Evolutionary conservation across 208 protist genomes (phyloP).

Genomic region (Wallacemonas sp.): DNA sequence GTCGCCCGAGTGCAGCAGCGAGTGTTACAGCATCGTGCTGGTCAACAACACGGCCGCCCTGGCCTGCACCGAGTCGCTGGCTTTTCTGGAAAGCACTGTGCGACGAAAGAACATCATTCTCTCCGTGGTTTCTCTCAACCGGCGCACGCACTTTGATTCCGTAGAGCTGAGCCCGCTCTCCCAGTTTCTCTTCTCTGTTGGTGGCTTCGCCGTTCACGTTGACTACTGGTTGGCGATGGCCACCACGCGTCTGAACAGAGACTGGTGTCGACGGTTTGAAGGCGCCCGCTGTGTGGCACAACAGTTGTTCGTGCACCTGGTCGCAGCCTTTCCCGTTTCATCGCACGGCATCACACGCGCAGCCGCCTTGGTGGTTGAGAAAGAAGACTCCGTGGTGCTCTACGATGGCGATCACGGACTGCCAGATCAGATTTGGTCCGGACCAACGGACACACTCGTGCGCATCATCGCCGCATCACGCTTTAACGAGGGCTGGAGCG

Average conservation of each 20-base stretch:
- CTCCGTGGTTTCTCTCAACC: conserved; percentile 72
- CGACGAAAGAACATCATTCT: conserved; percentile 86
- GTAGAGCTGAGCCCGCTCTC: conserved; percentile 60
- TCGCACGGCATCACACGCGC: conserved; percentile 37
- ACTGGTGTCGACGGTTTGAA: conserved; percentile 82
- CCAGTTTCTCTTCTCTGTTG: conserved; percentile 71
- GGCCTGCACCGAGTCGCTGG: conserved; percentile 42
- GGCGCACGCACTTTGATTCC: conserved; percentile 51
- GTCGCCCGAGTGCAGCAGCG: conserved; percentile 48
- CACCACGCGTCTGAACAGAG: conserved; percentile 55
- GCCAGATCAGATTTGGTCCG: conserved; percentile 28
- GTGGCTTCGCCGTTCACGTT: conserved; percentile 79
- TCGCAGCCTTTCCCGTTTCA: conserved; percentile 69
- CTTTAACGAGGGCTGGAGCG: conserved; percentile 84
- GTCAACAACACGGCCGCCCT: conserved; percentile 54
- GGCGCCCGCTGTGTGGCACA: conserved; percentile 82
- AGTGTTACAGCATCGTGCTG: conserved; percentile 76
- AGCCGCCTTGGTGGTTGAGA: conserved; percentile 17
- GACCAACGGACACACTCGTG: conserved; percentile 32
- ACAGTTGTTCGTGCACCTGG: conserved; percentile 88
- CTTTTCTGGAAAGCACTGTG: conserved; percentile 70
- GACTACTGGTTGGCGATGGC: conserved; percentile 82
- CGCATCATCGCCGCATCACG: conserved; percentile 61
- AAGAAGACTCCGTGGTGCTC: conserved; percentile 32
- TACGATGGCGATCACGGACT: conserved; percentile 51